Conservation (phyloP, 1,284 basidiomycete species). For the Cryptococcus floricola region DNA sequence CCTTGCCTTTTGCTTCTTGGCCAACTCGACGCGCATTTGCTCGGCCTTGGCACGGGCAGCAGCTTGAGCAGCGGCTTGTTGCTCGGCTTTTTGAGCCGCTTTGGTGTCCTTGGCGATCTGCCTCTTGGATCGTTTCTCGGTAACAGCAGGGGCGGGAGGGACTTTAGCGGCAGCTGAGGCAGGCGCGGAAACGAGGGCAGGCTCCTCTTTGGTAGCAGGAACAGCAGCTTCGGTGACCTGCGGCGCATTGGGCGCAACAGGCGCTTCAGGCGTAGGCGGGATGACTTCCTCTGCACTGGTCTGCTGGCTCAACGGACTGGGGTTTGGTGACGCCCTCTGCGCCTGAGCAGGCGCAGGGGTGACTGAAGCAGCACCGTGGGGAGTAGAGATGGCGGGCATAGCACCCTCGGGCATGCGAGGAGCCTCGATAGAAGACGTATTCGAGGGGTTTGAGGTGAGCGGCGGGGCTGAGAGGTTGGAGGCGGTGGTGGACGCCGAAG, state of each 20-base stretch:
- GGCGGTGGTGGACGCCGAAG: conserved; percentile 31
- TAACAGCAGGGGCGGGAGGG: conserved; percentile 7
- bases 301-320: conserved; percentile 34
- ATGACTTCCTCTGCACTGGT: conserved; percentile 18
- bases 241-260: background rate
- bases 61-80: conserved; percentile 25
- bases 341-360: background rate
- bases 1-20: conserved; percentile 18
- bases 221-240: background rate
- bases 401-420: conserved; percentile 35
- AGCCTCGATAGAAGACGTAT: conserved; percentile 1
- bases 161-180: conserved; percentile 8
- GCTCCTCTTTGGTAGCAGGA: background rate
- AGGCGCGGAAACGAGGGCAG: conserved; percentile 2
- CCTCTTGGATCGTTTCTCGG: conserved; percentile 61
- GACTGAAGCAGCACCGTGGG: background rate
- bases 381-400: conserved; percentile 8
- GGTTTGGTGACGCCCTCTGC: conserved; percentile 6
- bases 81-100: conserved; percentile 29
- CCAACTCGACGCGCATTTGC: conserved; percentile 17
- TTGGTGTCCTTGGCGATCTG: conserved; percentile 64
- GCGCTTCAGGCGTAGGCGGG: background rate
- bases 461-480: conserved; percentile 32
- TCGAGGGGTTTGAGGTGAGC: conserved; percentile 10
- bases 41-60: conserved; percentile 21